phyloP scores from a whole-genome alignment of 805 yeast genomes.

The Starmerella bombi region DNA sequence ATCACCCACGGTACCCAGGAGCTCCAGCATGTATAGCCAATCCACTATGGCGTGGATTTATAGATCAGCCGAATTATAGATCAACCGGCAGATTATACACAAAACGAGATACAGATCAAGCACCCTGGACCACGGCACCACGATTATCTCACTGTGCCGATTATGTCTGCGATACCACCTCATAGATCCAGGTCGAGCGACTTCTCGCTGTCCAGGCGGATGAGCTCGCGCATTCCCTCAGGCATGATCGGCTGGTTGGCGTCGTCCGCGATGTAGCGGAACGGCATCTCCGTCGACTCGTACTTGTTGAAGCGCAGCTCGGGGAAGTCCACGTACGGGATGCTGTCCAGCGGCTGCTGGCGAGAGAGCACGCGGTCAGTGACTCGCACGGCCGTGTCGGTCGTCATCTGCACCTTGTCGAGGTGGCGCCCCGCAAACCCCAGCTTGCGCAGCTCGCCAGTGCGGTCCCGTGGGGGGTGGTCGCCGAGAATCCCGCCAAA shows the following conservation, averaged over 20 bases:
- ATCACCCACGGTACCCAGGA: constrained; percentile 54
- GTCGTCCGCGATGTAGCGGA: constrained; percentile 64
- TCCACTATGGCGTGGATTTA: neutral
- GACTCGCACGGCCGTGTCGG: constrained; percentile 92
- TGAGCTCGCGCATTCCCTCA: constrained; percentile 76
- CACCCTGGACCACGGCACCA: no score
- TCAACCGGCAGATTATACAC: no score
- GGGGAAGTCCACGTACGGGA: constrained; percentile 82
- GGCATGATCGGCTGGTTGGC: constrained; percentile 72
- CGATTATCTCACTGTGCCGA: no score
- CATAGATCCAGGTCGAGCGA: constrained; percentile 25
- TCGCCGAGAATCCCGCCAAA: constrained; percentile 96
- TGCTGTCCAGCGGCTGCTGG: constrained; percentile 47
- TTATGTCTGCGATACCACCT: no score
- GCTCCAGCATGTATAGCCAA: constrained; percentile 21
- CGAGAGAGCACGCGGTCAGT: constrained; percentile 66
- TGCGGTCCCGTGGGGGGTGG: constrained; percentile 76
- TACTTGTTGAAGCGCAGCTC: constrained; percentile 76
- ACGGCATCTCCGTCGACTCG: constrained; percentile 97
- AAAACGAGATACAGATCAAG: no score
- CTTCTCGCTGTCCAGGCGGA: constrained; percentile 74
- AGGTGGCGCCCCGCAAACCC: constrained; percentile 80
- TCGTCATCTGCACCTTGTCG: constrained; percentile 87
- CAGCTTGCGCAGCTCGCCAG: constrained; percentile 76
- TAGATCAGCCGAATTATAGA: no score